Percentiles rank a stretch among this genome's conserved stretches.
phyloP scores from a whole-genome alignment of 1,139 yeast genomes.

The Suhomyces anneliseae region DNA sequence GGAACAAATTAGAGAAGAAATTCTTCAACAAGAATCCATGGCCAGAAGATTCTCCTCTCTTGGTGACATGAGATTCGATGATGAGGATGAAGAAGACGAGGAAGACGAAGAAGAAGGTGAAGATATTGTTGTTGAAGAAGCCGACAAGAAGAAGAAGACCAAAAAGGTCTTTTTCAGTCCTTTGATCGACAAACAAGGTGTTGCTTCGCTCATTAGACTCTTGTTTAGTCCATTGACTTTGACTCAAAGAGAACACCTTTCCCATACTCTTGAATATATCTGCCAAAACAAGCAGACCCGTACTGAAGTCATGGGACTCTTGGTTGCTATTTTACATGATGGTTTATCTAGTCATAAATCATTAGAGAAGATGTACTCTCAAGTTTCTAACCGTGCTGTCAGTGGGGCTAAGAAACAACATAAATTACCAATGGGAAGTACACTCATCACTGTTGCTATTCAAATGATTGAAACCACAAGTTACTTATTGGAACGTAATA shows the following conservation, averaged over 20 bases:
- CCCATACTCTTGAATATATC: conserved; percentile 64
- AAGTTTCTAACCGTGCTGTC: conserved; percentile 42
- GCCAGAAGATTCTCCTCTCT: conserved; percentile 40
- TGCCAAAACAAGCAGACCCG: conserved; percentile 80
- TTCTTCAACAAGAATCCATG: conserved; percentile 65
- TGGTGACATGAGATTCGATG: conserved; percentile 23
- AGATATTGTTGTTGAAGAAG: conserved; percentile 17
- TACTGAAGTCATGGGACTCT: conserved; percentile 68
- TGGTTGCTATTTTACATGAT: conserved; percentile 72
- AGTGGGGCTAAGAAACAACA: conserved; percentile 14
- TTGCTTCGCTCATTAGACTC: conserved; percentile 69
- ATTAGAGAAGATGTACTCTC: conserved; percentile 64
- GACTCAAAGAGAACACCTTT: conserved; percentile 62
- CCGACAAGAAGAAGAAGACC: conserved; percentile 16
- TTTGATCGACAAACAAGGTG: conserved; percentile 72
- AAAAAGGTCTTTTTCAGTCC: conserved; percentile 58
- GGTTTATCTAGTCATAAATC: conserved; percentile 64
- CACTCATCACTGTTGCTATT: conserved; percentile 70
- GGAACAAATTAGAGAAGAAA: conserved; percentile 68
- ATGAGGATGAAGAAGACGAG: conserved; percentile 26
- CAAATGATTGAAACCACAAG: conserved; percentile 79
- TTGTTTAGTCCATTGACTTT: conserved; percentile 74
- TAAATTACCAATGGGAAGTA: conserved; percentile 59
- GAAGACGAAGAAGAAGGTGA: conserved; percentile 29
- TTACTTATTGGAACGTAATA: conserved; percentile 66